Conservation (phyloP, 306 rosid genomes). For the Fagus crenata region DNA sequence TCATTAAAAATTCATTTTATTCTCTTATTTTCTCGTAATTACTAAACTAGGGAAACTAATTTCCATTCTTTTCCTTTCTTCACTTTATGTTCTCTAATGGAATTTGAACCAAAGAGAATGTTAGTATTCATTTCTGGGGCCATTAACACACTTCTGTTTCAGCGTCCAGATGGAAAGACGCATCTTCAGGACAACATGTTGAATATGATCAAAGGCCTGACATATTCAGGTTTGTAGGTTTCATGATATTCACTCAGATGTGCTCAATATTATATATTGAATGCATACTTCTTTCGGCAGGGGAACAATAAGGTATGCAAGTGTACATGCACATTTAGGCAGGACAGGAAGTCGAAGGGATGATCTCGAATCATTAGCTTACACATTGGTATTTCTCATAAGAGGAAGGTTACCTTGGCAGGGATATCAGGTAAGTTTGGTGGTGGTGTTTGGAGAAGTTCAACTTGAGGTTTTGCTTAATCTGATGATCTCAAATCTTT, state of each 20-base stretch:
- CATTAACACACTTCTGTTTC: slow-evolving; percentile 35
- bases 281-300: slow-evolving; percentile 43
- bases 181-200: slow-evolving; percentile 78
- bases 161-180: slow-evolving; percentile 93
- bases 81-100: background rate
- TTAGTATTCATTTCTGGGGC: slow-evolving; percentile 1
- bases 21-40: background rate
- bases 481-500: slow-evolving; percentile 1
- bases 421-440: slow-evolving; percentile 76
- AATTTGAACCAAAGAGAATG: background rate
- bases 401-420: slow-evolving; percentile 96
- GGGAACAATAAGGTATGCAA: slow-evolving; percentile 95
- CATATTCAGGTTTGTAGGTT: slow-evolving; percentile 68
- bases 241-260: background rate
- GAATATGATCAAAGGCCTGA: slow-evolving; percentile 97
- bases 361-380: slow-evolving; percentile 90
- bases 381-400: slow-evolving; percentile 86
- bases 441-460: slow-evolving; percentile 15
- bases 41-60: background rate
- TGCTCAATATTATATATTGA: slow-evolving; percentile 13
- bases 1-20: background rate
- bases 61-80: background rate
- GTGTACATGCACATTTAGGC: slow-evolving; percentile 96
- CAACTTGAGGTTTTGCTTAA: slow-evolving; percentile 19
- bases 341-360: slow-evolving; percentile 95